Conservation (phyloP, 768 basidiomycete genomes). For the Tephrocybe sp. region DNA sequence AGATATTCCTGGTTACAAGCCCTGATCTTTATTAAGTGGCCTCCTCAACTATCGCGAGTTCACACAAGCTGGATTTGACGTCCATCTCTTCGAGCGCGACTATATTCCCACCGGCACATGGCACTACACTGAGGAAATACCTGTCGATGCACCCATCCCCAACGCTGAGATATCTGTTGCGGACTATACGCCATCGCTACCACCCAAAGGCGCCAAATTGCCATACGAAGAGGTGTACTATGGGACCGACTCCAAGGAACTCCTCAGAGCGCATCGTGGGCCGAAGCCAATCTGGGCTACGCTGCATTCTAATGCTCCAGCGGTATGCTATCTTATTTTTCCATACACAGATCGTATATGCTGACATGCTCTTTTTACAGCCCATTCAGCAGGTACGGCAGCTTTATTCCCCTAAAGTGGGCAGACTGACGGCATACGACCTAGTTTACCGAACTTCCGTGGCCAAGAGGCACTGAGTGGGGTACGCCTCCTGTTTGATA, state of each 20-base stretch:
- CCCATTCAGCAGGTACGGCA: slow-evolving; percentile 25
- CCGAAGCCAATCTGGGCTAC: slow-evolving; percentile 39
- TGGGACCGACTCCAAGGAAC: slow-evolving; percentile 18
- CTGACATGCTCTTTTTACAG: slow-evolving; percentile 2
- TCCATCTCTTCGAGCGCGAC: slow-evolving; percentile 38
- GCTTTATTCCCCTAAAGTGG: background rate
- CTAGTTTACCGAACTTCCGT: slow-evolving; percentile 28
- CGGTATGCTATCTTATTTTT: slow-evolving; percentile 22
- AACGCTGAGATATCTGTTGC: slow-evolving; percentile 32
- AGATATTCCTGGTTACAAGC: too few species aligned
- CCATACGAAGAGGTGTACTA: slow-evolving; percentile 28
- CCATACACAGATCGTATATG: too few species aligned
- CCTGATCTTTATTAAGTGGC: too few species aligned
- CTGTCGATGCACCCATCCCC: slow-evolving; percentile 34
- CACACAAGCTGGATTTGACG: slow-evolving; percentile 31
- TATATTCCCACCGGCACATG: slow-evolving; percentile 38
- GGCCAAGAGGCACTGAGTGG: slow-evolving; percentile 32
- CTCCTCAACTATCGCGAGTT: slow-evolving; percentile 36
- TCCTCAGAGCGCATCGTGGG: slow-evolving; percentile 30
- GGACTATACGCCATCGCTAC: slow-evolving; percentile 37
- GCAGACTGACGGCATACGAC: background rate
- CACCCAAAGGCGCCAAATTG: slow-evolving; percentile 28
- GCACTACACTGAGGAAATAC: slow-evolving; percentile 40
- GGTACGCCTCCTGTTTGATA: too few species aligned
- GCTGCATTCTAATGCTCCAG: slow-evolving; percentile 33